phyloP scores from a whole-genome alignment of 2,329 filamentous ascomycete genomes.

The Neonectria coccinea region DNA sequence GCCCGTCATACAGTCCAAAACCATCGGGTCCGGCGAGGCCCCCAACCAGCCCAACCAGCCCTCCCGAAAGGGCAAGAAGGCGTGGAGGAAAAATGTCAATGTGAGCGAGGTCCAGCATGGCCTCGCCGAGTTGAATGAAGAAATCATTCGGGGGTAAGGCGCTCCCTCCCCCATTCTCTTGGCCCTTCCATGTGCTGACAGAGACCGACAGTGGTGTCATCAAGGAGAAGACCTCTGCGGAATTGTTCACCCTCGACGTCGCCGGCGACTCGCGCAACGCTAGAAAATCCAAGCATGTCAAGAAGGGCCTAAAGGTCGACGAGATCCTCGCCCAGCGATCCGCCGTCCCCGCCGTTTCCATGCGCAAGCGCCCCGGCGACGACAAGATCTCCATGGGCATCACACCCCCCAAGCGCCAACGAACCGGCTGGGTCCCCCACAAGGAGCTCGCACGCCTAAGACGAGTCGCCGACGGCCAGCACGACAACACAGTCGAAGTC shows the following conservation, averaged over 20 bases:
- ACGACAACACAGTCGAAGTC: conserved; percentile 64
- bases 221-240: conserved; percentile 82
- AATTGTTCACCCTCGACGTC: conserved; percentile 88
- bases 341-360: conserved; percentile 80
- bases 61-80: conserved; percentile 97
- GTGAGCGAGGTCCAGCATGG: conserved; percentile 86
- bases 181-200: conserved; percentile 30
- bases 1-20: conserved; percentile 63
- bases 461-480: conserved; percentile 80
- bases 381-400: conserved; percentile 79
- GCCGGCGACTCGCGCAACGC: conserved; percentile 75
- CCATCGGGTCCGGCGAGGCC: conserved; percentile 64
- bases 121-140: conserved; percentile 84
- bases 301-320: conserved; percentile 87
- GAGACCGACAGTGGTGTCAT: conserved; percentile 77
- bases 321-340: conserved; percentile 91
- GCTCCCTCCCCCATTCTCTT: background rate
- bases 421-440: conserved; percentile 82
- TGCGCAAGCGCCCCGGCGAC: conserved; percentile 79
- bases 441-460: conserved; percentile 86
- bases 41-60: conserved; percentile 88
- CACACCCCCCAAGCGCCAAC: conserved; percentile 78
- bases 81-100: conserved; percentile 98
- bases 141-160: conserved; percentile 89
- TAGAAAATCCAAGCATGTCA: conserved; percentile 72